A percentile compares a stretch with the other conserved stretches of the same genome.
These are phyloP conservation scores for Phlebiopsis flavidoalba DNA, from an alignment of 768 basidiomycete genomes.

Conservation along the genomic window DNA sequence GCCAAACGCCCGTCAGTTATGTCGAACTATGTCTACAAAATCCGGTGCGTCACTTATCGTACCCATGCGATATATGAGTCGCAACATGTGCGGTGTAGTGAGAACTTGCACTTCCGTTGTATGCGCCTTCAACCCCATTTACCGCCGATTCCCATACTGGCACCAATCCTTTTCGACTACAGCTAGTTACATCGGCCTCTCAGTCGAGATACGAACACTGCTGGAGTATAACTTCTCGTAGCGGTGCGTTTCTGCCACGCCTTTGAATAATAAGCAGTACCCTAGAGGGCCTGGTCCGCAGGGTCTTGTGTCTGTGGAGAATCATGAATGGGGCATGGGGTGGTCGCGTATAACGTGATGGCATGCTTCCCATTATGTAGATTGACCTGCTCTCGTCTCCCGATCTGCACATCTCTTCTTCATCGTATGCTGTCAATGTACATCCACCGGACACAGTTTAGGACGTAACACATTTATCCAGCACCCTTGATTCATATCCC, in stretches of 20 bases:
- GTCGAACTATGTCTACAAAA: neutral
- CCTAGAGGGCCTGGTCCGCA: neutral
- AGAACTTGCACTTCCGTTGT: constrained; percentile 31
- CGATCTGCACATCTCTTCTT: neutral
- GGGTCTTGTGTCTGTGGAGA: neutral
- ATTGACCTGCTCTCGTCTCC: neutral
- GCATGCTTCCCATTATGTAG: neutral
- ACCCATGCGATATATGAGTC: constrained; percentile 8
- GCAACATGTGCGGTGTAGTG: constrained; percentile 15
- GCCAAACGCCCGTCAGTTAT: constrained; percentile 23
- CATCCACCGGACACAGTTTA: neutral
- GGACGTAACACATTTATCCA: neutral
- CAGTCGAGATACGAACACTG: constrained; percentile 26
- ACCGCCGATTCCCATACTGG: constrained; percentile 20
- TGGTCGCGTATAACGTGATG: constrained; percentile 9
- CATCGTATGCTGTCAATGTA: neutral
- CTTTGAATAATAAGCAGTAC: neutral
- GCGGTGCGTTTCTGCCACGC: neutral
- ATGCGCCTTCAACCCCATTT: constrained; percentile 19
- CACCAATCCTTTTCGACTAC: constrained; percentile 27
- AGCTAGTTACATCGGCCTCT: constrained; percentile 24
- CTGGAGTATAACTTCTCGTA: constrained; percentile 8
- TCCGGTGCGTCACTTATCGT: no score
- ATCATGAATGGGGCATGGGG: constrained; percentile 4
- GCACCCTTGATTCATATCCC: neutral